Evolutionary conservation across 495 filamentous ascomycete species (phyloP).

Genomic region (Cudoniella acicularis): DNA sequence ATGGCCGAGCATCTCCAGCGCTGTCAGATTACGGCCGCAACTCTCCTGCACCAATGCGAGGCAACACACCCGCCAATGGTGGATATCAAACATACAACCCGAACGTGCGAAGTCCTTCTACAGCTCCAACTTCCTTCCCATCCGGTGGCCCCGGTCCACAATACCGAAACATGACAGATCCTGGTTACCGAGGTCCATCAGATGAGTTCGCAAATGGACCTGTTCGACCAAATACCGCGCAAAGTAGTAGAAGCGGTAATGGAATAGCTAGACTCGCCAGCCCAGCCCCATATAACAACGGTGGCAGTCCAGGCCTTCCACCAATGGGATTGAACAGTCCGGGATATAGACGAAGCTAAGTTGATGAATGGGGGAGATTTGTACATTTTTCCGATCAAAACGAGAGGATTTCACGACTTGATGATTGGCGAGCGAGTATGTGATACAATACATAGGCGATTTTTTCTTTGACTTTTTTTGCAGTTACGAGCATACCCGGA

Average conservation of each 20-base stretch:
- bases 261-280: constrained; percentile 12
- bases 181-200: constrained; percentile 30
- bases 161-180: constrained; percentile 49
- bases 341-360: constrained; percentile 1
- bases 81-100: constrained; percentile 23
- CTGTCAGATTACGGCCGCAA: constrained; percentile 28
- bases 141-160: constrained; percentile 37
- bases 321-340: not conserved
- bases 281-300: constrained; percentile 21
- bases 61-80: constrained; percentile 10
- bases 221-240: constrained; percentile 11
- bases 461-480: not conserved
- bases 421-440: not conserved
- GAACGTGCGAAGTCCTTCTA: constrained; percentile 19
- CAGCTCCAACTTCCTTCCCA: constrained; percentile 31
- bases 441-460: not conserved
- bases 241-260: constrained; percentile 3
- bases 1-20: constrained; percentile 15
- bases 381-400: not conserved
- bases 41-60: constrained; percentile 32
- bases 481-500: not conserved
- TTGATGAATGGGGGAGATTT: not conserved
- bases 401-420: not conserved
- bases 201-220: constrained; percentile 6
- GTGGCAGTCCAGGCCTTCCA: constrained; percentile 8